Conservation (phyloP, 108 stramenopile species). For the Mayamaea pseudoterrestris region DNA sequence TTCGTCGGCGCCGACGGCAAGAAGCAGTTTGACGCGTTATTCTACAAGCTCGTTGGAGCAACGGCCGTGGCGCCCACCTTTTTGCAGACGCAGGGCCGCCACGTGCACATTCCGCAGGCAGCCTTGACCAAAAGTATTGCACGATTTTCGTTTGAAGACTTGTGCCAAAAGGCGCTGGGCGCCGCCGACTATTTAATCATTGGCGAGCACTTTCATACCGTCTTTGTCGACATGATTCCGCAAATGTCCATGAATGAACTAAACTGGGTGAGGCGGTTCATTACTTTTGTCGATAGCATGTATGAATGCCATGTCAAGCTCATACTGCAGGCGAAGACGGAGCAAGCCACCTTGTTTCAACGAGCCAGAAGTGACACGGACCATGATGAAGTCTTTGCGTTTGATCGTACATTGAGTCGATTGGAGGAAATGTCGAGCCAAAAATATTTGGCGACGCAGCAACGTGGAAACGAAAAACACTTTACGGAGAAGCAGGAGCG, state of each 20-base stretch:
- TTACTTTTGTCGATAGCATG: slow-evolving; percentile 70
- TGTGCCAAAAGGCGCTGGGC: slow-evolving; percentile 79
- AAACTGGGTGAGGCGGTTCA: slow-evolving; percentile 76
- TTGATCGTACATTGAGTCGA: slow-evolving; percentile 81
- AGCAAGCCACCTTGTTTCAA: slow-evolving; percentile 9
- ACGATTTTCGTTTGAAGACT: slow-evolving; percentile 74
- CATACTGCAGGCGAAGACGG: slow-evolving; percentile 35
- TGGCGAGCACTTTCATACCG: slow-evolving; percentile 72
- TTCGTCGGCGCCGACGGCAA: slow-evolving; percentile 3
- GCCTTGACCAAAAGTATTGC: slow-evolving; percentile 35
- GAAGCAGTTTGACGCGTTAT: slow-evolving; percentile 24
- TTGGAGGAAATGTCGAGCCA: slow-evolving; percentile 87
- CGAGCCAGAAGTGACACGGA: slow-evolving; percentile 24
- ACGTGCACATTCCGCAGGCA: slow-evolving; percentile 43
- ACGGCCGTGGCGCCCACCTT: slow-evolving; percentile 21
- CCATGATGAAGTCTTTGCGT: slow-evolving; percentile 91
- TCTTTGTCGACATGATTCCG: slow-evolving; percentile 81
- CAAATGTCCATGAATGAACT: slow-evolving; percentile 60
- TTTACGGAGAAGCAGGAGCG: no score
- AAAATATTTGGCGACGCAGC: slow-evolving; percentile 53
- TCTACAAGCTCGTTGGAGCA: slow-evolving; percentile 25
- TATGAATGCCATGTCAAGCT: slow-evolving; percentile 71
- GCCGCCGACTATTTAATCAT: slow-evolving; percentile 89
- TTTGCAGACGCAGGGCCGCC: slow-evolving; percentile 51
- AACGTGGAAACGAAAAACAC: no score